phyloP scores from a whole-genome alignment of 2,329 filamentous ascomycete genomes.

The Coniochaeta pulveracea region DNA sequence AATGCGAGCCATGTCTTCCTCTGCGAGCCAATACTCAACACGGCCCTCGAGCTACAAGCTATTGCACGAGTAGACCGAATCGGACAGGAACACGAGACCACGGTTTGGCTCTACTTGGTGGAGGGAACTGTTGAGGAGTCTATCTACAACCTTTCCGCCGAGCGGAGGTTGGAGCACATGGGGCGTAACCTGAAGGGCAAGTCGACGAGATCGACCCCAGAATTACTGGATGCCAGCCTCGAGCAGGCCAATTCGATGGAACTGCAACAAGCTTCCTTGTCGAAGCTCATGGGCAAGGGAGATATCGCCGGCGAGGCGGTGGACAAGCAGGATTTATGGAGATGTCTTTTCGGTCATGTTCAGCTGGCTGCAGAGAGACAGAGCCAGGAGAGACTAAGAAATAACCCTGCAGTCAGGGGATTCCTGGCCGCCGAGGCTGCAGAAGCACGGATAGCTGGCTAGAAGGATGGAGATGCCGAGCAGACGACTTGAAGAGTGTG shows the following conservation, averaged over 20 bases:
- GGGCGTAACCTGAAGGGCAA: constrained; percentile 26
- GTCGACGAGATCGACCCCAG: constrained; percentile 11
- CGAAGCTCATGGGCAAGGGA: constrained; percentile 59
- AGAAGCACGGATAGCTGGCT: constrained; percentile 10
- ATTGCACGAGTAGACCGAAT: constrained; percentile 94
- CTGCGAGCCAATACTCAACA: constrained; percentile 88
- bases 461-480: too few species aligned
- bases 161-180: constrained; percentile 69
- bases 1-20: constrained; percentile 92
- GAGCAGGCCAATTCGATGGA: constrained; percentile 81
- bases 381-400: constrained; percentile 14
- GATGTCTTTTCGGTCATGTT: constrained; percentile 65
- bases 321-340: constrained; percentile 70
- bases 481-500: too few species aligned
- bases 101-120: constrained; percentile 92
- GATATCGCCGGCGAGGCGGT: constrained; percentile 71
- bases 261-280: constrained; percentile 60
- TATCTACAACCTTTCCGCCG: constrained; percentile 79
- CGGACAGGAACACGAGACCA: constrained; percentile 77
- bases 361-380: constrained; percentile 13
- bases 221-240: constrained; percentile 49
- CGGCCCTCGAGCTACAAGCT: constrained; percentile 85
- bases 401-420: constrained; percentile 23
- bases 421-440: constrained; percentile 35
- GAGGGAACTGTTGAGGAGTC: constrained; percentile 83